These are phyloP conservation scores for Penicillium griseofulvum DNA, from an alignment of 2,329 filamentous ascomycete genomes.

Conservation along the genomic window DNA sequence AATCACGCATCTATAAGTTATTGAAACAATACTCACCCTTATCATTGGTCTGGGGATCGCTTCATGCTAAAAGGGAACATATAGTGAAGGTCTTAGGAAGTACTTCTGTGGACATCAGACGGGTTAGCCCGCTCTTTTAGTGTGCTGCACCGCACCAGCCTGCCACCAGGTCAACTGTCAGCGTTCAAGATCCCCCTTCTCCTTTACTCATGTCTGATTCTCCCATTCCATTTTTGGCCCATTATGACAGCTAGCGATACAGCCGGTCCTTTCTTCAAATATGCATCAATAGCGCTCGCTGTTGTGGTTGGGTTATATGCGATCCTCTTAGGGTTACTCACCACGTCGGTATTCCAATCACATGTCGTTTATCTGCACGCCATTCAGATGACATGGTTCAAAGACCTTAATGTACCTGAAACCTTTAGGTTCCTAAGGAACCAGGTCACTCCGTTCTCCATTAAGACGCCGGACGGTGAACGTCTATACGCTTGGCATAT, in stretches of 20 bases:
- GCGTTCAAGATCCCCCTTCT: neutral
- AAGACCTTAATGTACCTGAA: slow-evolving; percentile 51
- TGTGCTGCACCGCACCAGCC: too few relatives aligned
- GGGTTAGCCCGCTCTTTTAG: neutral
- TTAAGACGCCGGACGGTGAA: slow-evolving; percentile 43
- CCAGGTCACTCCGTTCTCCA: slow-evolving; percentile 51
- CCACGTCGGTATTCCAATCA: slow-evolving; percentile 48
- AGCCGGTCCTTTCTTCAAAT: neutral
- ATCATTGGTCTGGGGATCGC: too few relatives aligned
- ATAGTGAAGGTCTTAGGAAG: neutral
- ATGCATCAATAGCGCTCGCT: slow-evolving; percentile 3
- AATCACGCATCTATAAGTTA: neutral
- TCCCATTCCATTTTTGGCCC: too few relatives aligned
- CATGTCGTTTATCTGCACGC: slow-evolving; percentile 58
- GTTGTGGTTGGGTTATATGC: slow-evolving; percentile 40
- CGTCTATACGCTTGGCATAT: slow-evolving; percentile 52
- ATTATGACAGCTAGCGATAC: neutral
- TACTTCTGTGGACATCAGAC: neutral
- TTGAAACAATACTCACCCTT: too few relatives aligned
- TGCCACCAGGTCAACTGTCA: neutral
- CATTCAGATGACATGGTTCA: slow-evolving; percentile 55
- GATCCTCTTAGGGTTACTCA: slow-evolving; percentile 48
- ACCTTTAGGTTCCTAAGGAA: slow-evolving; percentile 50
- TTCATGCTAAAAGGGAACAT: too few relatives aligned
- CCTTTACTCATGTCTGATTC: neutral